Conservation (phyloP, 768 basidiomycete genomes). For the Gelatoporia subvermispora region DNA sequence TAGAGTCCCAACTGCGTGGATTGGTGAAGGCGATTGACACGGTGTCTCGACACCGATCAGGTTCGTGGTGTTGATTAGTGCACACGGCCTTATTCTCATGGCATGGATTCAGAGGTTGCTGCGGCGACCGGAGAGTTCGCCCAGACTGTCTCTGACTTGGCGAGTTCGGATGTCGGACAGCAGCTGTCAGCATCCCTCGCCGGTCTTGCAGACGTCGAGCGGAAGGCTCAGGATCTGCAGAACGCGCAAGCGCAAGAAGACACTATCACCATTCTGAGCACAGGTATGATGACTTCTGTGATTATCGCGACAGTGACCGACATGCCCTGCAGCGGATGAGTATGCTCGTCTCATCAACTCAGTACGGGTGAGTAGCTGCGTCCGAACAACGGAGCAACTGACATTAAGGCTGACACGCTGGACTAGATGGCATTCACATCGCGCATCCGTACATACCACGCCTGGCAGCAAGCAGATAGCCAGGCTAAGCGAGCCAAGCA, state of each 20-base stretch:
- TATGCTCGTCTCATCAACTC: conserved; percentile 89
- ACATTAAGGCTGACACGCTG: background rate
- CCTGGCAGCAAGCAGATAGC: conserved; percentile 77
- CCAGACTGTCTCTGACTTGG: conserved; percentile 61
- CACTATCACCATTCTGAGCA: conserved; percentile 72
- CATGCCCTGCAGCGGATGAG: conserved; percentile 59
- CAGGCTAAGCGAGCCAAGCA: conserved; percentile 70
- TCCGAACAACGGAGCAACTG: background rate
- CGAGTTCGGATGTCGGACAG: conserved; percentile 69
- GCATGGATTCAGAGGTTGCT: conserved; percentile 53
- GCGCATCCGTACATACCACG: conserved; percentile 75
- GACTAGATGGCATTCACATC: conserved; percentile 80
- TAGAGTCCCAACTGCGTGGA: conserved; percentile 84
- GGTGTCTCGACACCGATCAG: conserved; percentile 78
- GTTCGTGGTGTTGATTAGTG: conserved; percentile 30
- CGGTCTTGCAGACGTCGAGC: conserved; percentile 70
- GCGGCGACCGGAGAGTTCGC: conserved; percentile 75
- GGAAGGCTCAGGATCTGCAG: conserved; percentile 69
- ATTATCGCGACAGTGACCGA: background rate
- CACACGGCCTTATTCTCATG: background rate
- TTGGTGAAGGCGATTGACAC: conserved; percentile 83
- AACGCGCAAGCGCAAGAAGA: conserved; percentile 78
- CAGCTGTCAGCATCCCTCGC: conserved; percentile 67
- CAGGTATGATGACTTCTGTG: conserved; percentile 36
- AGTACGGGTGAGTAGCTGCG: conserved; percentile 58